These are phyloP conservation scores for Salix purpurea DNA, from an alignment of 345 rosid species.

Conservation along the genomic window DNA sequence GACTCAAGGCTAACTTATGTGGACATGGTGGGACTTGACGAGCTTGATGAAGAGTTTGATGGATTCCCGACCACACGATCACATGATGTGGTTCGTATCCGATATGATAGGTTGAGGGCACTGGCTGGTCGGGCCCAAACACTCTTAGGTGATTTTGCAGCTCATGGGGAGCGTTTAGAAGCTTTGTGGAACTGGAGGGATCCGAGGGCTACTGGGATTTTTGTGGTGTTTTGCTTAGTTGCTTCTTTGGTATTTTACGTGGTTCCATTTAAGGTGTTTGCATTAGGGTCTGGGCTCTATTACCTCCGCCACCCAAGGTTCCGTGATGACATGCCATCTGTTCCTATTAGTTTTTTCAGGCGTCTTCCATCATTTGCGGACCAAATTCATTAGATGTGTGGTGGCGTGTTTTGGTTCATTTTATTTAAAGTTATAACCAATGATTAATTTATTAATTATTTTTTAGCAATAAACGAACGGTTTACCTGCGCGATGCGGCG, in stretches of 20 bases:
- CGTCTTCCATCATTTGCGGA: slow-evolving; percentile 84
- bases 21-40: slow-evolving; percentile 59
- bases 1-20: slow-evolving; percentile 65
- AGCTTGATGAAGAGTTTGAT: slow-evolving; percentile 85
- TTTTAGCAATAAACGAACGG: too few relatives aligned
- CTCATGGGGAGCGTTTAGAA: slow-evolving; percentile 79
- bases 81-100: slow-evolving; percentile 47
- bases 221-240: slow-evolving; percentile 57
- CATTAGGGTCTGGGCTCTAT: slow-evolving; percentile 61
- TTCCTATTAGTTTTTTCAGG: slow-evolving; percentile 64
- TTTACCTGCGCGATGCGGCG: too few relatives aligned
- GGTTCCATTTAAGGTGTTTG: slow-evolving; percentile 61
- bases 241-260: slow-evolving; percentile 66
- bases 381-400: slow-evolving; percentile 43
- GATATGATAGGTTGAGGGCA: slow-evolving; percentile 77
- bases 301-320: slow-evolving; percentile 84
- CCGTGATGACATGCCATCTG: slow-evolving; percentile 78
- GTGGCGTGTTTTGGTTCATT: not conserved
- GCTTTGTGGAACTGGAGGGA: slow-evolving; percentile 83
- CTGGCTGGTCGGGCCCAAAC: slow-evolving; percentile 77
- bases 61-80: slow-evolving; percentile 66
- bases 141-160: slow-evolving; percentile 73
- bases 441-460: too few relatives aligned
- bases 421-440: too few relatives aligned
- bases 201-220: slow-evolving; percentile 78